Base-by-base conservation (phyloP, 2,329 filamentous ascomycete genomes). In the Lecanicillium sp. region DNA sequence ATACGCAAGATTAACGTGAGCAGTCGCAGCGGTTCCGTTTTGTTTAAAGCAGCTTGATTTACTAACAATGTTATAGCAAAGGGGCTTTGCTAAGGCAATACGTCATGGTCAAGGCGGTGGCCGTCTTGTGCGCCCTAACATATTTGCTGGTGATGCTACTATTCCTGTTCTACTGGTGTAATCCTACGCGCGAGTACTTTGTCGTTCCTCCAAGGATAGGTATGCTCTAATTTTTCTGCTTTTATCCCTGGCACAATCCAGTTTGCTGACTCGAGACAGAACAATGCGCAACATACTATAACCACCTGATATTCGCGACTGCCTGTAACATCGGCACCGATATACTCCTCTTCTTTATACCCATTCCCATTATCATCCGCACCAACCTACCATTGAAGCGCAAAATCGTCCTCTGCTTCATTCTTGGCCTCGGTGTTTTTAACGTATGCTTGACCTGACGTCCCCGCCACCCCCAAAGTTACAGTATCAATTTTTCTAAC, bases 371-470 rank as follows among this genome's bases (percentile, higher is more conserved):
- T 6, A 56, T 70, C 32, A 51, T 66, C 35, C 59, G 57, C 31
- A 60, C 62, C 2, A 57, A 52, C 4, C 46, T 70, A 1, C 60
- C 60, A 5, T 41, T 52, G 4, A 58, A 57, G 40, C 60, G 72
- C 40, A 80, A 80, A 50, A 35, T 70, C 1, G 63, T 74, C 0
- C 57, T 80, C 1, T 63, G 71, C 33, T 62, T 58, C 20, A 65
- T 80, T 20, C 79, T 81, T 51, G 60, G 67, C 3, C 60, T 80
- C 3, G 77, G 77, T 1, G 49, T 70, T 4, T 71, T 75, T 43
- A 62, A 63, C 33, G 55, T 54, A 36, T 47, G 48, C 13, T 8
- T n/a, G n/a, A n/a, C n/a, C n/a, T n/a, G n/a, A n/a, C n/a, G n/a
- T n/a, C n/a, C n/a, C n/a, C n/a, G n/a, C n/a, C n/a, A n/a, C n/a